Evolutionary conservation across 257 asterid species (phyloP).

Genomic region (Datura wrightii): DNA sequence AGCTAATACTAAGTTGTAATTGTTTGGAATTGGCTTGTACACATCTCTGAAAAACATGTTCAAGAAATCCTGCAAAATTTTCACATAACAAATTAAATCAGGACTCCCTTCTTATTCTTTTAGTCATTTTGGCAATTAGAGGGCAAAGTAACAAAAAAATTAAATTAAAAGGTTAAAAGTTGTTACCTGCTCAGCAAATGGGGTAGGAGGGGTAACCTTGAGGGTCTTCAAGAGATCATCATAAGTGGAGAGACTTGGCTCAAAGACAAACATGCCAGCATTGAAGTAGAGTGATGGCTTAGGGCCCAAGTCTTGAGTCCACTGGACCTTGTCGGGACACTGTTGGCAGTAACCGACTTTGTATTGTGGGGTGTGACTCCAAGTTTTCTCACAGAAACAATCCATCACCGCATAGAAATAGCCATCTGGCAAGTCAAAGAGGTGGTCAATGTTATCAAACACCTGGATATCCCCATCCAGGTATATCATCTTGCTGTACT

Average conservation of each 20-base stretch:
- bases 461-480: slow-evolving; percentile 37
- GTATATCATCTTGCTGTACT: slow-evolving; percentile 37
- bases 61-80: slow-evolving; percentile 30
- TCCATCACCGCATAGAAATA: slow-evolving; percentile 35
- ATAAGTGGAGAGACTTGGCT: slow-evolving; percentile 31
- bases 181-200: slow-evolving; percentile 34
- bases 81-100: neutral
- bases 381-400: slow-evolving; percentile 35
- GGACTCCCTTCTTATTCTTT: neutral
- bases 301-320: slow-evolving; percentile 32
- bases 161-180: neutral
- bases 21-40: slow-evolving; percentile 30
- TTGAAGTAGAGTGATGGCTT: slow-evolving; percentile 33
- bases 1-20: slow-evolving; percentile 30
- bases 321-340: slow-evolving; percentile 31
- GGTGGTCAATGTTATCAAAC: slow-evolving; percentile 34
- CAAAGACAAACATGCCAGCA: slow-evolving; percentile 37
- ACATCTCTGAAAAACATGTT: slow-evolving; percentile 28
- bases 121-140: neutral
- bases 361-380: slow-evolving; percentile 31
- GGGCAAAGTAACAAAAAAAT: neutral
- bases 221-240: slow-evolving; percentile 22
- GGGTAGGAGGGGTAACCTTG: slow-evolving; percentile 29
- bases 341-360: slow-evolving; percentile 34
- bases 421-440: slow-evolving; percentile 35